Percentiles rank a stretch among this genome's conserved stretches.
Evolutionary conservation across 2,329 filamentous ascomycete species (phyloP).

Genomic region (Aspergillus transmontanensis): DNA sequence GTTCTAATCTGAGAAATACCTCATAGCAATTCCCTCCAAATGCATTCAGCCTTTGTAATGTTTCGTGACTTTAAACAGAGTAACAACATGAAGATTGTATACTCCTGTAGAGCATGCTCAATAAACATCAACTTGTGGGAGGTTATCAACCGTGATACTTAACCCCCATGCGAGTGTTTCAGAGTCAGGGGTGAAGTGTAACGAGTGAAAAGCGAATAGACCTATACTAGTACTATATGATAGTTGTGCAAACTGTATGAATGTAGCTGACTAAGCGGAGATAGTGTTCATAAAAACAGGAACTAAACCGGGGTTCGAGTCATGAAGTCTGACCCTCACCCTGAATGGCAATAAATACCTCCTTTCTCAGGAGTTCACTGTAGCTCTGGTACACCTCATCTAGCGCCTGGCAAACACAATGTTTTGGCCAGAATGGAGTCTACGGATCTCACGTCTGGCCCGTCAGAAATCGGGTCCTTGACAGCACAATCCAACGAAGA

Average conservation of each 20-base stretch:
- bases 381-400: neutral
- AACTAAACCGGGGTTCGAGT: neutral
- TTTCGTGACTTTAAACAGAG: neutral
- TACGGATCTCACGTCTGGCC: constrained; percentile 27
- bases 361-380: neutral
- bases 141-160: no score
- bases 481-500: constrained; percentile 47
- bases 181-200: no score
- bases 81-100: neutral
- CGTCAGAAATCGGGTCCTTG: constrained; percentile 46
- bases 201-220: no score
- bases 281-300: neutral
- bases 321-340: neutral
- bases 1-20: neutral
- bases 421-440: constrained; percentile 28
- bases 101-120: no score
- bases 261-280: neutral
- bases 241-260: neutral
- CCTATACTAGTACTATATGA: no score
- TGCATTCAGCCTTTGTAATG: neutral
- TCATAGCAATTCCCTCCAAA: neutral
- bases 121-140: no score
- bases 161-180: no score
- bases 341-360: neutral
- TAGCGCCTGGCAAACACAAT: constrained; percentile 14